Evolutionary conservation across 1,139 yeast genomes (phyloP).

Genomic region (Pichia terricola): DNA sequence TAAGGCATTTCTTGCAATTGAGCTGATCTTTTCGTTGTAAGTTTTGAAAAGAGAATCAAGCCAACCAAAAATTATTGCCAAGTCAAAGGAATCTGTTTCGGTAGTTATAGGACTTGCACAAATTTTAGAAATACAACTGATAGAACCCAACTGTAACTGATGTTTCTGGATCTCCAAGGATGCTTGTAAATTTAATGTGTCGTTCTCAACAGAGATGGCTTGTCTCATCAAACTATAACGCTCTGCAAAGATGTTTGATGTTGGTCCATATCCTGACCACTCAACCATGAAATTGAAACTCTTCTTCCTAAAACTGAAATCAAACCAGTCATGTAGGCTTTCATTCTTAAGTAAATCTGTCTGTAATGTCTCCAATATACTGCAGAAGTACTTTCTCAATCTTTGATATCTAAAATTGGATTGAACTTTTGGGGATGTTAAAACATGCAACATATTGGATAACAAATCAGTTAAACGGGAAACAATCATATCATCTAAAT

Average conservation of each 20-base stretch:
- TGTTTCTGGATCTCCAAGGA: constrained; percentile 76
- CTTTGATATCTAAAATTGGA: constrained; percentile 64
- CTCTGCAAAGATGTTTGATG: constrained; percentile 49
- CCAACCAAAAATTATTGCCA: constrained; percentile 66
- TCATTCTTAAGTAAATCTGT: constrained; percentile 19
- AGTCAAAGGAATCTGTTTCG: constrained; percentile 56
- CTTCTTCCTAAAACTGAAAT: constrained; percentile 78
- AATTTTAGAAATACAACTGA: constrained; percentile 77
- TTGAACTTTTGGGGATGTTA: constrained; percentile 53
- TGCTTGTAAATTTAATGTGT: constrained; percentile 51
- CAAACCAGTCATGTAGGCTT: constrained; percentile 48
- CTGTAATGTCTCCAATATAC: constrained; percentile 62
- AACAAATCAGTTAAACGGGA: constrained; percentile 55
- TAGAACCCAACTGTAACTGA: constrained; percentile 59
- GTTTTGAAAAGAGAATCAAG: constrained; percentile 59
- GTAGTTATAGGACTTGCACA: constrained; percentile 58
- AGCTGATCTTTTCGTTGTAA: constrained; percentile 48
- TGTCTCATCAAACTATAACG: constrained; percentile 57
- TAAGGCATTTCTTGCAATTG: constrained; percentile 65
- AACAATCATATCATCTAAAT: constrained; percentile 62
- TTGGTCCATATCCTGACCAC: constrained; percentile 90
- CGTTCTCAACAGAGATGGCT: constrained; percentile 35
- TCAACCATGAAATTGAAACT: constrained; percentile 77
- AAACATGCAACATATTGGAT: constrained; percentile 53
- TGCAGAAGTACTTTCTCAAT: constrained; percentile 72